Evolutionary conservation across 768 basidiomycete species (phyloP).

Genomic region (Sarcomyxa edulis): DNA sequence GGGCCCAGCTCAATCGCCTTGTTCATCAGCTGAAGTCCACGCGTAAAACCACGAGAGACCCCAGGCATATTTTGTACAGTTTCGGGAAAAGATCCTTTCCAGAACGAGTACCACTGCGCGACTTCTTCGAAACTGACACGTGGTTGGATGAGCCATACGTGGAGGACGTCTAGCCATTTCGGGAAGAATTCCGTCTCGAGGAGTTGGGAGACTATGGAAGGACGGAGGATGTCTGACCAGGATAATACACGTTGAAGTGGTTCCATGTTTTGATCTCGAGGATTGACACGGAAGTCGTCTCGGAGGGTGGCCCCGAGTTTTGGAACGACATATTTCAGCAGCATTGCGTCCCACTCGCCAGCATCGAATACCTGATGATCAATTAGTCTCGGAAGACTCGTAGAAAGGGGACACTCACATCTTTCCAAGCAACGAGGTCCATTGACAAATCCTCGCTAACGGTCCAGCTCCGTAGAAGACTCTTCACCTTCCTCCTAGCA

Average conservation of each 20-base stretch:
- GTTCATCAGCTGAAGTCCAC: constrained; percentile 91
- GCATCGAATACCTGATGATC: constrained; percentile 60
- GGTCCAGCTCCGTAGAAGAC: constrained; percentile 70
- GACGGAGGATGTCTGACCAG: constrained; percentile 73
- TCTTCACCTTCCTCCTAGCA: constrained; percentile 81
- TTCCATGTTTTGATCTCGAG: constrained; percentile 82
- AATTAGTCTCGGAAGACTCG: constrained; percentile 5
- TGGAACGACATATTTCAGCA: constrained; percentile 89
- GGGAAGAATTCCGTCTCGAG: constrained; percentile 93
- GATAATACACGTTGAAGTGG: constrained; percentile 71
- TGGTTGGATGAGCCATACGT: constrained; percentile 91
- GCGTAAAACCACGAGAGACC: constrained; percentile 76
- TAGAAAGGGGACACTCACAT: constrained; percentile 42
- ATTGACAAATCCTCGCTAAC: constrained; percentile 66
- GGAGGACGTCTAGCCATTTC: constrained; percentile 90
- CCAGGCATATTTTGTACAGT: constrained; percentile 59
- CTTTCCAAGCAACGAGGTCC: constrained; percentile 80
- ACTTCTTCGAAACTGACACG: constrained; percentile 88
- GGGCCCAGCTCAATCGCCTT: constrained; percentile 84
- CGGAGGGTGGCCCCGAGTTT: constrained; percentile 82
- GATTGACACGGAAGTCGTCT: constrained; percentile 86
- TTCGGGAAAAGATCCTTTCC: constrained; percentile 79
- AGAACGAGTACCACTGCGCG: constrained; percentile 87
- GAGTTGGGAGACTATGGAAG: constrained; percentile 75
- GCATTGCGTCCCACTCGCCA: constrained; percentile 85